These are phyloP conservation scores for Volutella citrinella DNA, from an alignment of 2,329 filamentous ascomycete genomes.

Conservation along the genomic window DNA sequence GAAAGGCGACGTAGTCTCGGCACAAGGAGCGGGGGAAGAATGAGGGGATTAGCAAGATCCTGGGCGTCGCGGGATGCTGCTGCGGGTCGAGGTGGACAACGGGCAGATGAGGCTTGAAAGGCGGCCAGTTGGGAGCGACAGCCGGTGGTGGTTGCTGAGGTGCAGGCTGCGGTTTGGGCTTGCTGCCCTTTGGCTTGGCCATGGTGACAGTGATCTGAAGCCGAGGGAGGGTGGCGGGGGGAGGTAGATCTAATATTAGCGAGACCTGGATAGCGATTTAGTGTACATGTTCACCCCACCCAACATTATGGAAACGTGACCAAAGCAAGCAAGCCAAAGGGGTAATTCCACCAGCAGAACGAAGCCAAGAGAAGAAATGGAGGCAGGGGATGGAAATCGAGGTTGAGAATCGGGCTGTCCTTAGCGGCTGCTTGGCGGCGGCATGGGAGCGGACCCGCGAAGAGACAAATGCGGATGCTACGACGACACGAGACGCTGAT, in stretches of 20 bases:
- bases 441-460: too few species aligned
- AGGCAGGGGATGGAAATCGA: too few species aligned
- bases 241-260: too few species aligned
- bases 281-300: neutral
- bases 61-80: slow-evolving; percentile 47
- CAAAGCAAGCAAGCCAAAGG: too few species aligned
- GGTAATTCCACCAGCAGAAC: too few species aligned
- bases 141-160: slow-evolving; percentile 30
- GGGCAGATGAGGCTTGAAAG: slow-evolving; percentile 66
- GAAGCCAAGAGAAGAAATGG: too few species aligned
- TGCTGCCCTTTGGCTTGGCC: slow-evolving; percentile 33
- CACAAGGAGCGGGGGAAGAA: slow-evolving; percentile 76
- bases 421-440: too few species aligned
- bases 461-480: too few species aligned
- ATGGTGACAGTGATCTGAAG: slow-evolving; percentile 16
- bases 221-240: neutral
- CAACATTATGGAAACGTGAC: neutral
- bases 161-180: slow-evolving; percentile 17
- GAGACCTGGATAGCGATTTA: neutral
- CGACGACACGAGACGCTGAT: too few species aligned
- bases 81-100: slow-evolving; percentile 60
- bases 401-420: too few species aligned
- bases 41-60: slow-evolving; percentile 70
- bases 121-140: slow-evolving; percentile 58
- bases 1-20: slow-evolving; percentile 71